A percentile compares a stretch with the other conserved stretches of the same genome.
phyloP scores from a whole-genome alignment of 2,329 filamentous ascomycete species.

The Zymoseptoria crescenta region DNA sequence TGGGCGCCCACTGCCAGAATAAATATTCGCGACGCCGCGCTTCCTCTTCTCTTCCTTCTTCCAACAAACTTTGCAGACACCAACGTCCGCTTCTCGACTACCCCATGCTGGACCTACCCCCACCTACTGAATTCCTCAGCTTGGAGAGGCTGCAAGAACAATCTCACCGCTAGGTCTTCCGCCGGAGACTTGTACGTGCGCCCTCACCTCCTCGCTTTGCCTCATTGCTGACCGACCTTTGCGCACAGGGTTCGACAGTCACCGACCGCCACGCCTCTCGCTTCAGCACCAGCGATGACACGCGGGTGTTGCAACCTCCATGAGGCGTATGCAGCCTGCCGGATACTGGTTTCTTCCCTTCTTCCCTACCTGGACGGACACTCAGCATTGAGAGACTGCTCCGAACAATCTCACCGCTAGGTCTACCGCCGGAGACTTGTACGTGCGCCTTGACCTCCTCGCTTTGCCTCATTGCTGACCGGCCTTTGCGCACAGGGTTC shows the following conservation, averaged over 20 bases:
- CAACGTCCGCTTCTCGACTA: not conserved
- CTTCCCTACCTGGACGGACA: not conserved
- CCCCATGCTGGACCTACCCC: not conserved
- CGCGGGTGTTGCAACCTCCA: not conserved
- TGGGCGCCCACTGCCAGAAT: not conserved
- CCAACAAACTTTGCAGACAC: not conserved
- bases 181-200: not conserved
- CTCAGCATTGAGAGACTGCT: not conserved
- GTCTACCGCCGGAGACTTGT: not conserved
- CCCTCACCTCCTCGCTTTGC: not conserved
- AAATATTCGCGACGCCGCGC: not conserved
- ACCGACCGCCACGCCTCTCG: not conserved
- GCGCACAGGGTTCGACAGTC: not conserved
- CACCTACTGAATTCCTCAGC: not conserved
- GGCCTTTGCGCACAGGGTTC: not conserved
- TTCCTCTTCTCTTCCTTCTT: not conserved
- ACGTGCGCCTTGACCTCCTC: not conserved
- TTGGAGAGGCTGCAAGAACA: not conserved
- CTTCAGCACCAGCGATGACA: not conserved
- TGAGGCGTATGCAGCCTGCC: not conserved
- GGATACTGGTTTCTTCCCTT: too few species aligned
- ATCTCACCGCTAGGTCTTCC: not conserved
- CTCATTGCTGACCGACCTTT: not conserved
- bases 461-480: not conserved
- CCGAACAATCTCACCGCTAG: not conserved